Percentiles rank a stretch among this genome's conserved stretches.
phyloP scores from a whole-genome alignment of 257 asterid genomes.

The Ilex asprella region DNA sequence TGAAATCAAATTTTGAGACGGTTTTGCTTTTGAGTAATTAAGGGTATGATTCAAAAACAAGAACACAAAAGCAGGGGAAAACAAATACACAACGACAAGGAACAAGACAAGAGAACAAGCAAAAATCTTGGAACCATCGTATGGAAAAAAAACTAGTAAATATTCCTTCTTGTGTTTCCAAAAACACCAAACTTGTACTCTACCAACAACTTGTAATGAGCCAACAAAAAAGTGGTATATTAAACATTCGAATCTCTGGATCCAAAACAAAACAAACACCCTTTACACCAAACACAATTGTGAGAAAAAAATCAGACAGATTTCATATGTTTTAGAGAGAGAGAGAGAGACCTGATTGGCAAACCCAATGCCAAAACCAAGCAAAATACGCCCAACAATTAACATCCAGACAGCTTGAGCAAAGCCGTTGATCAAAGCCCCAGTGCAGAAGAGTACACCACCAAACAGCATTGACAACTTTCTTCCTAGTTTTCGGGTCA shows the following conservation, averaged over 20 bases:
- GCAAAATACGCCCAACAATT: slow-evolving; percentile 67
- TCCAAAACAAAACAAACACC: not conserved
- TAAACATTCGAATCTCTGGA: slow-evolving; percentile 11
- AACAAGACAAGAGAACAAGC: slow-evolving; percentile 1
- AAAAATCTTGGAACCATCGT: not conserved
- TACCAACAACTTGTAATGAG: not conserved
- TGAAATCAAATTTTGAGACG: not conserved
- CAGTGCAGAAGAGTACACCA: slow-evolving; percentile 59
- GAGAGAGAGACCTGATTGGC: slow-evolving; percentile 61
- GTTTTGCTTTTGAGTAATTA: too few species aligned
- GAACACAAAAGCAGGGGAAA: not conserved
- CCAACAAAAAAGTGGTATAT: slow-evolving; percentile 8
- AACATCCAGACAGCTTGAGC: slow-evolving; percentile 65
- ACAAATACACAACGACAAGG: not conserved
- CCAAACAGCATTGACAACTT: slow-evolving; percentile 73
- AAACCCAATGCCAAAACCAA: slow-evolving; percentile 84
- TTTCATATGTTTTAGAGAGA: too few species aligned
- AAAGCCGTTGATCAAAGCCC: slow-evolving; percentile 68
- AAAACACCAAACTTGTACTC: slow-evolving; percentile 4
- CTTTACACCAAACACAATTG: not conserved
- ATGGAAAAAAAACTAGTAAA: not conserved
- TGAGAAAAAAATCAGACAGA: not conserved
- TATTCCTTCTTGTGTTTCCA: not conserved
- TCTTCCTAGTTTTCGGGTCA: slow-evolving; percentile 62
- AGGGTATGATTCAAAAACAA: not conserved